Percentiles rank a stretch among this genome's conserved stretches.
phyloP scores from a whole-genome alignment of 2,329 filamentous ascomycete genomes.

The Onygenales sp. region DNA sequence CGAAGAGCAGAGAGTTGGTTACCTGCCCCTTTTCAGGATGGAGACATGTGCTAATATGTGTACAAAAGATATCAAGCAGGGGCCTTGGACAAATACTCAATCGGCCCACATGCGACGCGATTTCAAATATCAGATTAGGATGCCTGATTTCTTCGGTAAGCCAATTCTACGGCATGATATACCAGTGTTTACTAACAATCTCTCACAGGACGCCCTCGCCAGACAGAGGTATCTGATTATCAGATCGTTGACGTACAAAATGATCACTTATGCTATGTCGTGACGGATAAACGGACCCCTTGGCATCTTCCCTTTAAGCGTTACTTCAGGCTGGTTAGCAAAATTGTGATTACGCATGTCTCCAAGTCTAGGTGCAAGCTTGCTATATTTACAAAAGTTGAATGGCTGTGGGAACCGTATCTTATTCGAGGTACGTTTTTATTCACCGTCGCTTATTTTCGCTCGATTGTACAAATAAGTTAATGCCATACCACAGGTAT shows the following conservation, averaged over 20 bases:
- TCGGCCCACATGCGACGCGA: conserved; percentile 63
- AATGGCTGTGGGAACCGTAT: conserved; percentile 63
- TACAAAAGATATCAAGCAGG: conserved; percentile 61
- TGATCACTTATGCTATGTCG: conserved; percentile 63
- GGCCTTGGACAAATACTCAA: conserved; percentile 69
- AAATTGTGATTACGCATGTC: conserved; percentile 87
- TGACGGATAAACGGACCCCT: conserved; percentile 54
- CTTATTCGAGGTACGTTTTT: conserved; percentile 33
- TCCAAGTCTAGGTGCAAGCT: conserved; percentile 89
- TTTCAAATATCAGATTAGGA: conserved; percentile 70
- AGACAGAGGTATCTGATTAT: conserved; percentile 62
- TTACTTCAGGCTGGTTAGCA: conserved; percentile 73
- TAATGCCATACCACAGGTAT: conserved; percentile 27
- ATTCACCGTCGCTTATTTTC: neutral
- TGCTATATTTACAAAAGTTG: conserved; percentile 76
- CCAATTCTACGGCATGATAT: neutral
- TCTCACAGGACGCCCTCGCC: conserved; percentile 37
- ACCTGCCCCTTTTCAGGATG: neutral
- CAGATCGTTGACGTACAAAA: conserved; percentile 78
- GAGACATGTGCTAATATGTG: neutral
- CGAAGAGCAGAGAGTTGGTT: conserved; percentile 54
- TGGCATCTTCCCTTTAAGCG: conserved; percentile 81
- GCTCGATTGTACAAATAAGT: neutral
- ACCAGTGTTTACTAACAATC: conserved; percentile 8
- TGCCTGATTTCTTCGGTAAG: conserved; percentile 55